These are phyloP conservation scores for Tetrahymena borealis DNA, from an alignment of 73 alveolate genomes.

Conservation along the genomic window DNA sequence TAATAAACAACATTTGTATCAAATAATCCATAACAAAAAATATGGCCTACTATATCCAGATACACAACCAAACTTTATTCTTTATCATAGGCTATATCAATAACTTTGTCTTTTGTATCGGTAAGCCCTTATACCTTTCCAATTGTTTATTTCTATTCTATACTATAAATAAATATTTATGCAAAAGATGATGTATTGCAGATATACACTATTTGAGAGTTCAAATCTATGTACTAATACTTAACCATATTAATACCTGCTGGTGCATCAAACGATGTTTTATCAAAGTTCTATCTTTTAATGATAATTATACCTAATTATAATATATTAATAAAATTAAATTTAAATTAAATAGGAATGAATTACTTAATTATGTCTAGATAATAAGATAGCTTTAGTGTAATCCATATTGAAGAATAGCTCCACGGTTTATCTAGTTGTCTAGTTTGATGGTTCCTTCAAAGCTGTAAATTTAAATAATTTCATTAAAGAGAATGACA, in stretches of 20 bases:
- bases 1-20: neutral
- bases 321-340: neutral
- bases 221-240: neutral
- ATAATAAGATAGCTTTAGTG: neutral
- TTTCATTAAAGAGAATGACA: neutral
- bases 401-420: neutral
- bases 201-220: neutral
- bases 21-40: neutral
- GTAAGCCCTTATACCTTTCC: neutral
- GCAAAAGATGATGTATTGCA: neutral
- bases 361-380: no score
- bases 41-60: neutral
- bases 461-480: neutral
- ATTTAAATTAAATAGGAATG: no score
- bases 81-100: neutral
- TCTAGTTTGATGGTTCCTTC: neutral
- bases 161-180: neutral
- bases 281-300: neutral
- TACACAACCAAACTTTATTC: neutral
- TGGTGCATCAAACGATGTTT: neutral
- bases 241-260: neutral
- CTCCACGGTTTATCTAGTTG: neutral
- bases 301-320: neutral
- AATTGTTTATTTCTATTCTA: neutral
- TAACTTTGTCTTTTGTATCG: neutral